Conservation (phyloP, 140 eudicot genomes). For the Cichorium intybus region DNA sequence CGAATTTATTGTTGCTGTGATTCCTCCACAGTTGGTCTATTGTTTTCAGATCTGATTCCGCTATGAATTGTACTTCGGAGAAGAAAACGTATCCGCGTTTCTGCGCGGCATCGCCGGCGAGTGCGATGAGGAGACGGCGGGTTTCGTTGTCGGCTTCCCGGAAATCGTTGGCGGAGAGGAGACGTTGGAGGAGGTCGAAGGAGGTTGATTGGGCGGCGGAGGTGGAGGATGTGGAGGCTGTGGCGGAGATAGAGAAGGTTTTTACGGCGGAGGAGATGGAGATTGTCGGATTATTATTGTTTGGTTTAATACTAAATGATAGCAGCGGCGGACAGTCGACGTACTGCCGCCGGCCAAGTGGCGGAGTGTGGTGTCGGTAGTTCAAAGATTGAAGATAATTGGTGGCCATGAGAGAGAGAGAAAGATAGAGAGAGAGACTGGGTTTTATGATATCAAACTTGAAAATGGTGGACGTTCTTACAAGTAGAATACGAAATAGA, state of each 20-base stretch:
- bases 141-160: conserved; percentile 92
- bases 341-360: conserved; percentile 24
- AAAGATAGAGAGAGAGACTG: neutral
- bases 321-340: conserved; percentile 9
- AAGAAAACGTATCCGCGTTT: conserved; percentile 92
- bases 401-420: conserved; percentile 54
- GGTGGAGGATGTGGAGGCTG: conserved; percentile 36
- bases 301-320: neutral
- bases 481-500: conserved; percentile 3
- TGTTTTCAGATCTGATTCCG: conserved; percentile 34
- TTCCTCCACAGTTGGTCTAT: conserved; percentile 64
- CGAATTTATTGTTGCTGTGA: conserved; percentile 53
- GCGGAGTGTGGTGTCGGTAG: conserved; percentile 44
- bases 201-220: conserved; percentile 27
- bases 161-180: conserved; percentile 49
- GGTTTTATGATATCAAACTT: neutral
- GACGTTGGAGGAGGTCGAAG: conserved; percentile 51
- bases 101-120: conserved; percentile 70
- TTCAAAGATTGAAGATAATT: conserved; percentile 43
- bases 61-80: conserved; percentile 85
- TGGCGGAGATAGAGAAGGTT: conserved; percentile 18
- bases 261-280: conserved; percentile 21
- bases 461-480: neutral
- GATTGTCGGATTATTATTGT: neutral
- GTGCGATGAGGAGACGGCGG: conserved; percentile 79